These are phyloP conservation scores for Diaporthe sp. DNA, from an alignment of 2,329 filamentous ascomycete species.

Conservation along the genomic window DNA sequence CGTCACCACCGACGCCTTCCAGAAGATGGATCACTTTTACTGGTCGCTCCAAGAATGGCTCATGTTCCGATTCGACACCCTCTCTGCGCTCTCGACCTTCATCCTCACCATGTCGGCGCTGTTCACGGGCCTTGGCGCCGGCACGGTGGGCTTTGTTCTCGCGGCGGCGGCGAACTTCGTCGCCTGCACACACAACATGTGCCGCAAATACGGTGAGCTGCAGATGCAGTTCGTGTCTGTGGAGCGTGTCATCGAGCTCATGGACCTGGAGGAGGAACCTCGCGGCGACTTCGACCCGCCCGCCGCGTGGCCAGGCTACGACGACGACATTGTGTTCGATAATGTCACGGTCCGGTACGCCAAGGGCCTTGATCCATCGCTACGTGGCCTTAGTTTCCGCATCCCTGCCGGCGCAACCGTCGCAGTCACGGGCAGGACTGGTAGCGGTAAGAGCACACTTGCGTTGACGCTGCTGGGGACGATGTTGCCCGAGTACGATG, in stretches of 20 bases:
- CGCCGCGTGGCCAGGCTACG: slow-evolving; percentile 81
- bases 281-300: slow-evolving; percentile 78
- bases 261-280: slow-evolving; percentile 83
- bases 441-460: slow-evolving; percentile 88
- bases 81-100: slow-evolving; percentile 82
- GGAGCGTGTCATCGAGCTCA: slow-evolving; percentile 85
- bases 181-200: slow-evolving; percentile 78
- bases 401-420: slow-evolving; percentile 77
- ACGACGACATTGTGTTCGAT: slow-evolving; percentile 82
- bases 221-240: slow-evolving; percentile 95
- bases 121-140: slow-evolving; percentile 80
- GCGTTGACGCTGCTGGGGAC: slow-evolving; percentile 72
- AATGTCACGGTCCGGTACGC: slow-evolving; percentile 85
- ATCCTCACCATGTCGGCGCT: slow-evolving; percentile 81
- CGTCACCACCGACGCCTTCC: slow-evolving; percentile 86
- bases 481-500: slow-evolving; percentile 59
- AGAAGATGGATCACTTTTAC: slow-evolving; percentile 97
- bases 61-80: slow-evolving; percentile 80
- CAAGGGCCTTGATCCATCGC: slow-evolving; percentile 79
- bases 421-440: slow-evolving; percentile 84
- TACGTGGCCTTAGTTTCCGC: slow-evolving; percentile 77
- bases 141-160: slow-evolving; percentile 87
- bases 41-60: slow-evolving; percentile 92
- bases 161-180: slow-evolving; percentile 80
- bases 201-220: slow-evolving; percentile 84